phyloP scores from a whole-genome alignment of 768 basidiomycete genomes.

The Astraeus odoratus region DNA sequence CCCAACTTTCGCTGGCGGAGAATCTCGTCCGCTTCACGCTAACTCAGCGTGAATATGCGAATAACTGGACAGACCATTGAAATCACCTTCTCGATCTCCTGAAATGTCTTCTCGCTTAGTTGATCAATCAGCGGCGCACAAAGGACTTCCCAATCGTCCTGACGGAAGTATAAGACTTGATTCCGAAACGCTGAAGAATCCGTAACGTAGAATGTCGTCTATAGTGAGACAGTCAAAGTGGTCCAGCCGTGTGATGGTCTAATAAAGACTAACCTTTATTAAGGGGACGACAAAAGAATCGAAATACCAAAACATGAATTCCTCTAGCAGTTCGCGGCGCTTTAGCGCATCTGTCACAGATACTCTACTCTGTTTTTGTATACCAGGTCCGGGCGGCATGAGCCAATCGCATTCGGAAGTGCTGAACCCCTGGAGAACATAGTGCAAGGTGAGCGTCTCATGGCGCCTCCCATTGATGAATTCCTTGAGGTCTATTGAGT shows the following conservation, averaged over 20 bases:
- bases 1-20: slow-evolving; percentile 69
- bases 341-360: slow-evolving; percentile 65
- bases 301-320: slow-evolving; percentile 94
- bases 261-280: slow-evolving; percentile 43
- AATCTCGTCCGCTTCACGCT: slow-evolving; percentile 62
- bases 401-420: slow-evolving; percentile 79
- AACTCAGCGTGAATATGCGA: not conserved
- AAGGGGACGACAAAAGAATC: slow-evolving; percentile 77
- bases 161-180: slow-evolving; percentile 83
- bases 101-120: slow-evolving; percentile 66
- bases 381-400: slow-evolving; percentile 35
- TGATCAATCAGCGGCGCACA: slow-evolving; percentile 75
- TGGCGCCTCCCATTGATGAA: slow-evolving; percentile 74
- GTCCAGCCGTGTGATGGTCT: not conserved
- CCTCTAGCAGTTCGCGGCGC: slow-evolving; percentile 73
- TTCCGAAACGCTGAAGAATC: slow-evolving; percentile 84
- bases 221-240: not conserved
- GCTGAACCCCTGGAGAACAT: slow-evolving; percentile 68
- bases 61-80: not conserved
- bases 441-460: slow-evolving; percentile 74
- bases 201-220: slow-evolving; percentile 94
- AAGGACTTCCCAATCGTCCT: slow-evolving; percentile 87
- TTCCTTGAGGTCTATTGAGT: slow-evolving; percentile 53
- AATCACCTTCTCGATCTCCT: slow-evolving; percentile 59
- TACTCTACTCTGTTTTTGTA: slow-evolving; percentile 39